phyloP scores from a whole-genome alignment of 305 asterid genomes.

The Rubia balearica region DNA sequence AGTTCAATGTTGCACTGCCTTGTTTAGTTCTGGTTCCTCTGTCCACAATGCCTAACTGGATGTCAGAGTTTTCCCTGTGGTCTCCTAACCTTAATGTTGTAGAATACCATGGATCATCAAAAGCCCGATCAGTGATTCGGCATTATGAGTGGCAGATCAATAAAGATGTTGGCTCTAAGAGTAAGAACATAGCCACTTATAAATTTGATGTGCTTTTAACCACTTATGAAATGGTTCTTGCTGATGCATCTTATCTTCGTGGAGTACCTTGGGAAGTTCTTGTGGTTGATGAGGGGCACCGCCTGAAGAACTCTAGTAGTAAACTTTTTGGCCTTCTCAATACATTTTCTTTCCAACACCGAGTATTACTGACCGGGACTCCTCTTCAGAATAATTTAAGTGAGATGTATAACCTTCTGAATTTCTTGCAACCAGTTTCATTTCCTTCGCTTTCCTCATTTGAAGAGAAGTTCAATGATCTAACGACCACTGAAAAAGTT shows the following conservation, averaged over 20 bases:
- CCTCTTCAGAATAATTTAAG: conserved; percentile 98
- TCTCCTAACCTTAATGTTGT: conserved; percentile 92
- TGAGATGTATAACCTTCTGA: conserved; percentile 93
- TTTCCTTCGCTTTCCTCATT: conserved; percentile 88
- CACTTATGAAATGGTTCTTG: conserved; percentile 92
- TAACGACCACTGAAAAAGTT: conserved; percentile 85
- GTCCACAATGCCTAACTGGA: conserved; percentile 99
- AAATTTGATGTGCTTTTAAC: conserved; percentile 91
- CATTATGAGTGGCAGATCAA: conserved; percentile 92
- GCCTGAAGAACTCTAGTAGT: conserved; percentile 81
- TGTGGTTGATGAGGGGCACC: conserved; percentile 99
- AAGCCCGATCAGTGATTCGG: conserved; percentile 75
- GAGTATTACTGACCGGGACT: conserved; percentile 90
- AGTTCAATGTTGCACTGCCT: conserved; percentile 77
- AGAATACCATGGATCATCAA: conserved; percentile 89
- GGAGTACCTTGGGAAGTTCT: conserved; percentile 99
- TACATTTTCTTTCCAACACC: conserved; percentile 85
- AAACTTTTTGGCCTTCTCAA: conserved; percentile 87
- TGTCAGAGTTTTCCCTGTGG: conserved; percentile 90
- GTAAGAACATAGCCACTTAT: conserved; percentile 51
- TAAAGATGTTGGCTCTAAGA: conserved; percentile 32
- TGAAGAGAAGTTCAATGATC: conserved; percentile 90
- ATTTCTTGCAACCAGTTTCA: conserved; percentile 82
- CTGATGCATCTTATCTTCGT: conserved; percentile 71
- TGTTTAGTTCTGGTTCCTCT: conserved; percentile 96